Evolutionary conservation across 768 basidiomycete species (phyloP), one percentile per base, ranked within the genome.

Genomic region (Thelephora aurantiotincta): DNA sequence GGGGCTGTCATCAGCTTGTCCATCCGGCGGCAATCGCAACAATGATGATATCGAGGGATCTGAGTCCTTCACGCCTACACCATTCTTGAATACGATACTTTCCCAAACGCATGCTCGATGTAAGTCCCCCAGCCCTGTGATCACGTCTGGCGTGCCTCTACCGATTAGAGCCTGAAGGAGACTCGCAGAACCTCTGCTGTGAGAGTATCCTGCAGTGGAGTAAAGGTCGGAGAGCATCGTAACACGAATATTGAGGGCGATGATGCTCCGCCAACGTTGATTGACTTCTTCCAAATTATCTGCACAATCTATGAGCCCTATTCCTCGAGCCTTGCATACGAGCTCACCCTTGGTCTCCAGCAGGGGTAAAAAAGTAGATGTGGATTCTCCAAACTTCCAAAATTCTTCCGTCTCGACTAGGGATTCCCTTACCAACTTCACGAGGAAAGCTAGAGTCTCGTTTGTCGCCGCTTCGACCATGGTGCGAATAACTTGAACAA

Each of bases 41-140:
- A 30, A 46, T 6, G 12, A 16, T 3, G 37, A 11, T 11, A 16
- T 22, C 18, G 43, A 14, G 6, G 37, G 23, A 11, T 50, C 51
- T 2, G 52, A 34, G 4, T 50, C 54, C 19, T 52, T 53, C 18
- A 46, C 48, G 2, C 68, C 61, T 35, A 82, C 63, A 20, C 73
- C 75, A 14, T 71, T 67, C 54, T 82, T 84, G 44, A 96, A 71
- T 14, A 78, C 64, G 35, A 89, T 83, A 54, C 88, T 91, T 64
- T 94, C 89, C 84, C 87, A 89, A 5, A 89, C 75, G 51, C 77
- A 80, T 1, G 80, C 76, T 13, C 88, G 77, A 59, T 96, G 91
- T 5, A 97, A 66, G 41, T 74, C 63, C 2, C 92, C 94, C 22
- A 97, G 68, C 51, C 85, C 74, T 3, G 65, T 63, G 20, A 98